phyloP scores from a whole-genome alignment of 2,329 filamentous ascomycete genomes.

The Cadophora luteo-olivacea region DNA sequence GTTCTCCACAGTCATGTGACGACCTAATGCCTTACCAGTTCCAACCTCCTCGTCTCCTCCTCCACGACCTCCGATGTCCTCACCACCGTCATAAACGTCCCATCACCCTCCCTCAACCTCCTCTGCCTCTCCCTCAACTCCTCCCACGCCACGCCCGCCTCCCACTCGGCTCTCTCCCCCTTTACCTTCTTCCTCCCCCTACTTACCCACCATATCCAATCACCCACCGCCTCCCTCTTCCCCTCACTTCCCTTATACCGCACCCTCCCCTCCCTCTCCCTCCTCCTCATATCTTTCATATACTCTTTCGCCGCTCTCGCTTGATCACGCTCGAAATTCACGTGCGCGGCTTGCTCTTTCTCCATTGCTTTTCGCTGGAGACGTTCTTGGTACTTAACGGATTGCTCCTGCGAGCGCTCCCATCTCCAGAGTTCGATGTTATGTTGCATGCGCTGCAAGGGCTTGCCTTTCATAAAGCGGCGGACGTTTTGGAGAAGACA shows the following conservation, averaged over 20 bases:
- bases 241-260: neutral
- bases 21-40: neutral
- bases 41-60: neutral
- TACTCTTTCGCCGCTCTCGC: neutral
- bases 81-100: neutral
- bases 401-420: neutral
- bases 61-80: conserved; percentile 17
- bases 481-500: neutral
- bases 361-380: neutral
- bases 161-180: neutral
- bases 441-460: neutral
- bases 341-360: neutral
- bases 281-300: neutral
- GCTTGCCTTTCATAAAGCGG: neutral
- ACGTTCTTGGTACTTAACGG: neutral
- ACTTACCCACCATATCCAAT: neutral
- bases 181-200: neutral
- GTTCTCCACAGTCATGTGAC: neutral
- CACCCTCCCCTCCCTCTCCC: neutral
- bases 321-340: neutral
- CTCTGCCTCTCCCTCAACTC: conserved; percentile 11
- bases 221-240: neutral
- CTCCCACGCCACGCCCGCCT: neutral
- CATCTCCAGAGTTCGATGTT: neutral
- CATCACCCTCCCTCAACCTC: neutral